These are phyloP conservation scores for Neolentinus lepideus DNA, from an alignment of 1,284 basidiomycete genomes.

Conservation along the genomic window DNA sequence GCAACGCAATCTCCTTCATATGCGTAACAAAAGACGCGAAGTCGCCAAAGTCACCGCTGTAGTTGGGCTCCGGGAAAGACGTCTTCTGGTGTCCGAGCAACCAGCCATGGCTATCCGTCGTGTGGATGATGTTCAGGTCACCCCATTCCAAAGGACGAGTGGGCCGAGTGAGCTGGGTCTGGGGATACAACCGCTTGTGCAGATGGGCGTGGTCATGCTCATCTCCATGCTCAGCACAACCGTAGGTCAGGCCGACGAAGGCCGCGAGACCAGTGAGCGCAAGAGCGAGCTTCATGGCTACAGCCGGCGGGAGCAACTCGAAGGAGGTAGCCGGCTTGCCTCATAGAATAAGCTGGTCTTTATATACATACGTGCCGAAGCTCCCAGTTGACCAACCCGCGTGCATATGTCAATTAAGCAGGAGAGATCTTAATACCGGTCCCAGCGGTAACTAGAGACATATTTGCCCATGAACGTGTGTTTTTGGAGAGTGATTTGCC, in stretches of 20 bases:
- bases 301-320: background rate
- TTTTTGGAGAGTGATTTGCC: too few species aligned
- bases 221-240: constrained; percentile 11
- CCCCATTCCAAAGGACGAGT: constrained; percentile 65
- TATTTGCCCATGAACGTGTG: background rate
- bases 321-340: too few species aligned
- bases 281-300: constrained; percentile 2
- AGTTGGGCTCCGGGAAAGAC: constrained; percentile 69
- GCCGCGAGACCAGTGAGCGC: constrained; percentile 1
- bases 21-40: constrained; percentile 77
- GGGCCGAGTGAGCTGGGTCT: constrained; percentile 43
- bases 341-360: background rate
- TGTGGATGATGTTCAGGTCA: constrained; percentile 75
- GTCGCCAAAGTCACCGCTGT: constrained; percentile 70
- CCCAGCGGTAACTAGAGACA: too few species aligned
- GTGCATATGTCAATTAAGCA: background rate
- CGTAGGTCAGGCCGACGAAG: background rate
- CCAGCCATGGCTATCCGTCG: constrained; percentile 82
- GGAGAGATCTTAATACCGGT: background rate
- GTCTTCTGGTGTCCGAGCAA: constrained; percentile 67
- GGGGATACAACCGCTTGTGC: constrained; percentile 33
- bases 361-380: background rate
- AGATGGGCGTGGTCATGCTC: constrained; percentile 29
- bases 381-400: background rate
- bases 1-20: constrained; percentile 68